Evolutionary conservation across 352 stramenopile species (phyloP).

Genomic region (Pythium folliculosum): DNA sequence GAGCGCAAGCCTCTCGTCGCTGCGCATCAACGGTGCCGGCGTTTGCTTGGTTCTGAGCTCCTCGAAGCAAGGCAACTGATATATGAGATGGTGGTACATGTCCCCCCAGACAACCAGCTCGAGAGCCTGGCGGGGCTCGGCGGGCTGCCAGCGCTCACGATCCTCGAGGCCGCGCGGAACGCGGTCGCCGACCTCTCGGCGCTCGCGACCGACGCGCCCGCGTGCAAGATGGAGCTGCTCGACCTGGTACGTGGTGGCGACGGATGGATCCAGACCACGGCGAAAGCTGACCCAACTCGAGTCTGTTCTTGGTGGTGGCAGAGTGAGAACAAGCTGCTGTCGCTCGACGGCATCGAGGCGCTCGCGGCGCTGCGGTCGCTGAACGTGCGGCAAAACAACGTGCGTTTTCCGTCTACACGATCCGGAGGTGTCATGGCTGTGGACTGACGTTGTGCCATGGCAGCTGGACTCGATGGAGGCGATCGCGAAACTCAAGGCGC

Average conservation of each 20-base stretch:
- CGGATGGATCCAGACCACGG: background rate
- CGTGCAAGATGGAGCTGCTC: constrained; percentile 49
- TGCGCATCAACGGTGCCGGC: constrained; percentile 61
- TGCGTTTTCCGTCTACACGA: constrained; percentile 19
- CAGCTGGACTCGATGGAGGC: constrained; percentile 58
- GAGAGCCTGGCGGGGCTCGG: constrained; percentile 51
- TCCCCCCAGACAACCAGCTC: constrained; percentile 42
- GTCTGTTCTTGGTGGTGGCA: constrained; percentile 15
- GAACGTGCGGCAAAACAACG: constrained; percentile 62
- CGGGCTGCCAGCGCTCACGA: constrained; percentile 45
- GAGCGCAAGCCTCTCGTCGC: constrained; percentile 45
- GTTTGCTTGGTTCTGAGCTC: background rate
- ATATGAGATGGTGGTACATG: background rate
- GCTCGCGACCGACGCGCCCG: constrained; percentile 35
- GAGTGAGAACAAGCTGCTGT: constrained; percentile 74
- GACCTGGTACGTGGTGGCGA: constrained; percentile 41
- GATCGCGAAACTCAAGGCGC: constrained; percentile 44
- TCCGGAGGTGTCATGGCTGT: background rate
- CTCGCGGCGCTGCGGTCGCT: constrained; percentile 47
- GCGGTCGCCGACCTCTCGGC: constrained; percentile 45
- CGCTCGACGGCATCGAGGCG: constrained; percentile 52
- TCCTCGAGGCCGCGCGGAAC: constrained; percentile 62
- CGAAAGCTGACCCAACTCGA: constrained; percentile 32
- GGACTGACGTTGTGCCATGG: background rate
- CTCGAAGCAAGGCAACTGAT: no score